Evolutionary conservation across 2,329 filamentous ascomycete species (phyloP).

Genomic region (Pseudohalonectria lignicola): DNA sequence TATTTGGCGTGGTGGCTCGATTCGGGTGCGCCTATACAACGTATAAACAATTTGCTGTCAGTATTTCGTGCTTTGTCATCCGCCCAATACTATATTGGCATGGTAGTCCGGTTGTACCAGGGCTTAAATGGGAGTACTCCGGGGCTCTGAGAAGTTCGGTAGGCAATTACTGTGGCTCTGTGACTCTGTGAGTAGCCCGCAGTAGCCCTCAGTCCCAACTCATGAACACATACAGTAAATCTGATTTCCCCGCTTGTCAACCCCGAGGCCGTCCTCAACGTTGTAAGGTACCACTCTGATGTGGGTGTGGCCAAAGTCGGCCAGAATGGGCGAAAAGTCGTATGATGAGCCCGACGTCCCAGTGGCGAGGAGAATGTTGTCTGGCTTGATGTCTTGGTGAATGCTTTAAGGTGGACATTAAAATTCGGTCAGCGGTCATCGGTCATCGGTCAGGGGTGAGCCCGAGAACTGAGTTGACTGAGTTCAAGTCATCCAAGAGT

Average conservation of each 20-base stretch:
- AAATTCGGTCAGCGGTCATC: not conserved
- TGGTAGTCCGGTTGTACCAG: no score
- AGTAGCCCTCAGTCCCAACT: no score
- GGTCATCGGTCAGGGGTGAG: no score
- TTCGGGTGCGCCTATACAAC: conserved; percentile 8
- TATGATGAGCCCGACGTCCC: conserved; percentile 6
- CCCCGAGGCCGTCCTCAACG: conserved; percentile 5
- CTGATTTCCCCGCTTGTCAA: conserved; percentile 7
- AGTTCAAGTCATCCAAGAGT: no score
- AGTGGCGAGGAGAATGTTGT: conserved; percentile 9
- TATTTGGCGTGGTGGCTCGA: conserved; percentile 5
- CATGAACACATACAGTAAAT: conserved; percentile 8
- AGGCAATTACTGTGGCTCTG: no score
- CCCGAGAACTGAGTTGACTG: no score
- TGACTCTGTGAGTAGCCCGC: no score
- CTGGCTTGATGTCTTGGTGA: conserved; percentile 11
- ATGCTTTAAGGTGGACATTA: conserved; percentile 6
- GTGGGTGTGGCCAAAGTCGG: conserved; percentile 9
- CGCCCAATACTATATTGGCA: no score
- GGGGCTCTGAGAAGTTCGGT: no score
- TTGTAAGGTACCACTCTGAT: conserved; percentile 4
- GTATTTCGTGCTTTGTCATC: not conserved
- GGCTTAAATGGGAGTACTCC: no score
- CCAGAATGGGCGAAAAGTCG: conserved; percentile 10
- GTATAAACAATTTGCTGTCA: no score